These are phyloP conservation scores for Sinapis alba DNA, from an alignment of 441 rosid species.

Conservation along the genomic window DNA sequence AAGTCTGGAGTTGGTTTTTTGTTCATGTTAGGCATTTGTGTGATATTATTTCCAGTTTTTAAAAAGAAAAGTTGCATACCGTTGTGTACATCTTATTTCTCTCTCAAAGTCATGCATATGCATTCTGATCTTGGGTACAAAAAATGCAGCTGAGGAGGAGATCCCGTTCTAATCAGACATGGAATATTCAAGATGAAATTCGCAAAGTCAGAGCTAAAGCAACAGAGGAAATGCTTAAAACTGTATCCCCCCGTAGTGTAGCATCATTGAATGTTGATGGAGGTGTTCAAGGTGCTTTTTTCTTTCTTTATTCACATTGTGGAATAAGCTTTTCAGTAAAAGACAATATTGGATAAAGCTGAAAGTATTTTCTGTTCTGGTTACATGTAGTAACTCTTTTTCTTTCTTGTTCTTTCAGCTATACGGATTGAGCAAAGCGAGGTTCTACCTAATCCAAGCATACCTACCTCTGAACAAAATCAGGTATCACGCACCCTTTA, in stretches of 20 bases:
- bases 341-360: constrained; percentile 3
- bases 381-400: background rate
- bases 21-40: constrained; percentile 30
- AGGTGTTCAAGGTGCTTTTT: constrained; percentile 35
- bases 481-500: constrained; percentile 47
- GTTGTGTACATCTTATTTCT: constrained; percentile 1
- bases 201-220: constrained; percentile 88
- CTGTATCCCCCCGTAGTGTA: constrained; percentile 50
- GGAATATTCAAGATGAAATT: constrained; percentile 88
- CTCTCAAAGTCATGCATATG: background rate
- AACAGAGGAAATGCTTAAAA: constrained; percentile 82
- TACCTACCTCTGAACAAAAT: constrained; percentile 46
- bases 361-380: constrained; percentile 1
- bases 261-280: constrained; percentile 43
- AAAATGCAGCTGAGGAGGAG: constrained; percentile 60
- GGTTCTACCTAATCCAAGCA: constrained; percentile 38
- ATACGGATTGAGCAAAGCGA: background rate
- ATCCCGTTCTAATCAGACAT: constrained; percentile 56
- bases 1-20: constrained; percentile 7
- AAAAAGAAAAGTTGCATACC: constrained; percentile 17
- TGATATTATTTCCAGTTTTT: constrained; percentile 13
- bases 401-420: background rate
- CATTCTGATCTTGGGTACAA: constrained; percentile 30
- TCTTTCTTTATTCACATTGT: constrained; percentile 13
- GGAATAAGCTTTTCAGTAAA: background rate